Base-by-base conservation (phyloP, 164 flowering plant species). In the Vitis cinerea region DNA sequence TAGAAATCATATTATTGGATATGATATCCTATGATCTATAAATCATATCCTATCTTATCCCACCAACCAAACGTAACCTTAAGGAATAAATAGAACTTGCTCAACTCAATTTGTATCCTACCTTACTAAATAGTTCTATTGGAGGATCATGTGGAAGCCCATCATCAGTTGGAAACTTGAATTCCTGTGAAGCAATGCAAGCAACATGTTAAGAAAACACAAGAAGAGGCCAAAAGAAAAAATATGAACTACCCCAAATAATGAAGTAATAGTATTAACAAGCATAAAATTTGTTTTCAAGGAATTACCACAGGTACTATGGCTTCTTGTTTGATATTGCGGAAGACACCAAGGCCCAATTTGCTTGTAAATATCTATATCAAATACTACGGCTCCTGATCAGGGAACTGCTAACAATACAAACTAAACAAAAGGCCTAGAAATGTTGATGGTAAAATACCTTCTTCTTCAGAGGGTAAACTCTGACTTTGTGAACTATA, bases 61-160 rank as follows among this genome's bases (percentile, higher is more conserved):
- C 27, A 0, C 27, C 27, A 2, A 23, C 2, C 2, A 23, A 23
- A 23, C 27, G 0, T 23, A 23, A 23, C 27, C 27, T 23, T 23
- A 2, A 23, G 27, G 27, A 23, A 23, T 23, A 30, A 31, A 62
- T 31, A 13, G 27, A 11, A 2, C 17, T 16, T 27, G 59, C 61
- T 16, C 23, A 19, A 23, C 10, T 17, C 9, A n/a, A 23, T 1
- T 50, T n/a, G n/a, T 5, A 15, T 13, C 50, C 0, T 80, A 92
- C 98, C 98, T 87, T 89, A 59, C 77, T 80, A 58, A 90, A 90
- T 55, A 84, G 78, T 9, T 90, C 94, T 37, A 64, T 70, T 8
- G 91, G 91, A 49, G 87, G 90, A 70, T 83, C 72, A 27, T 71
- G 74, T 37, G 65, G 82, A 71, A 31, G 66, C 69, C 80, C 76